phyloP scores from a whole-genome alignment of 2,329 filamentous ascomycete species.

The Ploettnerulaceae sp. region DNA sequence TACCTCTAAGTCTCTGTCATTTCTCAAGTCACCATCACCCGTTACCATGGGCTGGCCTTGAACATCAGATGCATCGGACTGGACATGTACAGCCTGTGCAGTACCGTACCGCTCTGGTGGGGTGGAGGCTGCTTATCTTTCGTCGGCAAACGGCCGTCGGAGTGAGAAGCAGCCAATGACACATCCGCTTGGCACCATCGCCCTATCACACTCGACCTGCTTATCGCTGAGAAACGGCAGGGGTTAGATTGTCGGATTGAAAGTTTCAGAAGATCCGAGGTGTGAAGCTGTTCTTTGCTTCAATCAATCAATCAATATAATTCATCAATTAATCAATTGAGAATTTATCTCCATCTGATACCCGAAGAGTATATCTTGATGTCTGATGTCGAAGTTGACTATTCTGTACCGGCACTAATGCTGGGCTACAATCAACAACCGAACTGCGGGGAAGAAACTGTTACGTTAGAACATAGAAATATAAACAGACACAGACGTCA shows the following conservation, averaged over 20 bases:
- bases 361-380: neutral
- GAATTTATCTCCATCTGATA: too few species aligned
- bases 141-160: constrained; percentile 3
- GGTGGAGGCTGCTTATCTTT: constrained; percentile 6
- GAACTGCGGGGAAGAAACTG: constrained; percentile 14
- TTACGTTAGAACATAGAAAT: constrained; percentile 12
- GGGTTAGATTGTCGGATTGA: neutral
- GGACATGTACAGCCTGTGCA: neutral
- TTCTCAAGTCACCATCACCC: too few species aligned
- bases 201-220: neutral
- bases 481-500: neutral
- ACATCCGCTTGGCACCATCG: neutral
- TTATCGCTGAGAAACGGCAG: constrained; percentile 3
- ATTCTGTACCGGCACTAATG: constrained; percentile 3
- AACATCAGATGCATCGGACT: neutral
- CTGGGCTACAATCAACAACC: constrained; percentile 1
- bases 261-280: neutral
- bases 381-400: neutral
- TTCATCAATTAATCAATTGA: too few species aligned
- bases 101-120: neutral
- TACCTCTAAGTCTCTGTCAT: neutral
- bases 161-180: neutral
- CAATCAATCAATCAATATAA: too few species aligned
- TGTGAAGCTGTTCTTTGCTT: neutral
- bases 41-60: neutral